These are phyloP conservation scores for Aspergillus calidoustus DNA, from an alignment of 2,329 filamentous ascomycete species.

Conservation along the genomic window DNA sequence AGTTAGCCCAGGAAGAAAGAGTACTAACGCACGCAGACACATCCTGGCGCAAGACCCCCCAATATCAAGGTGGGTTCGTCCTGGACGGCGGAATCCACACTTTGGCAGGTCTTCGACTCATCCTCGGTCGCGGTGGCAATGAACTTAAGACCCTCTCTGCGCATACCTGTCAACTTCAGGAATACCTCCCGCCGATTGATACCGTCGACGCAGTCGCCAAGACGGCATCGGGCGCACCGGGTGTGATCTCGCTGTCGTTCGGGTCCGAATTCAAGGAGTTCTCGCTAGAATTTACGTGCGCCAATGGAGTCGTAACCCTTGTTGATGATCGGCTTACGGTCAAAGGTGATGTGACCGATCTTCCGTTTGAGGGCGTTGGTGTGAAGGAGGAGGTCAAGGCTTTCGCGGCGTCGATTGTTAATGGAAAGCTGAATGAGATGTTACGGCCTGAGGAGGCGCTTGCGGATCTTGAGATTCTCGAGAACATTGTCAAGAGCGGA, in stretches of 20 bases:
- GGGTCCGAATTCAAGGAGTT: slow-evolving; percentile 56
- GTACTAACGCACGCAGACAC: slow-evolving; percentile 43
- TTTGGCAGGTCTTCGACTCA: slow-evolving; percentile 55
- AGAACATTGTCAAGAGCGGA: slow-evolving; percentile 39
- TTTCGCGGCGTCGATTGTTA: slow-evolving; percentile 55
- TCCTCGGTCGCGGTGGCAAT: slow-evolving; percentile 50
- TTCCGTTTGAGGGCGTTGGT: slow-evolving; percentile 54
- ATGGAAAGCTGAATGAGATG: slow-evolving; percentile 46
- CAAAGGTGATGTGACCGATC: slow-evolving; percentile 45
- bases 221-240: slow-evolving; percentile 54
- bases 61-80: slow-evolving; percentile 63
- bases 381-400: slow-evolving; percentile 58
- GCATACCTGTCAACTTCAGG: slow-evolving; percentile 54
- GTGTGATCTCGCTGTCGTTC: slow-evolving; percentile 56
- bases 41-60: slow-evolving; percentile 60
- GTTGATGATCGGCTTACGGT: slow-evolving; percentile 41
- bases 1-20: neutral
- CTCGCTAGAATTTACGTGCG: slow-evolving; percentile 56
- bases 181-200: slow-evolving; percentile 60
- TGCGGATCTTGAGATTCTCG: slow-evolving; percentile 56
- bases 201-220: slow-evolving; percentile 59
- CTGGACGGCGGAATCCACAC: slow-evolving; percentile 64
- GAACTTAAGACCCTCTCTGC: slow-evolving; percentile 52
- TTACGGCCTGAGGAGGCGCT: slow-evolving; percentile 59
- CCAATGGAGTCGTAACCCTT: slow-evolving; percentile 56